Evolutionary conservation across 2,329 filamentous ascomycete species (phyloP).

Genomic region (Tolypocladium cylindrosporum): DNA sequence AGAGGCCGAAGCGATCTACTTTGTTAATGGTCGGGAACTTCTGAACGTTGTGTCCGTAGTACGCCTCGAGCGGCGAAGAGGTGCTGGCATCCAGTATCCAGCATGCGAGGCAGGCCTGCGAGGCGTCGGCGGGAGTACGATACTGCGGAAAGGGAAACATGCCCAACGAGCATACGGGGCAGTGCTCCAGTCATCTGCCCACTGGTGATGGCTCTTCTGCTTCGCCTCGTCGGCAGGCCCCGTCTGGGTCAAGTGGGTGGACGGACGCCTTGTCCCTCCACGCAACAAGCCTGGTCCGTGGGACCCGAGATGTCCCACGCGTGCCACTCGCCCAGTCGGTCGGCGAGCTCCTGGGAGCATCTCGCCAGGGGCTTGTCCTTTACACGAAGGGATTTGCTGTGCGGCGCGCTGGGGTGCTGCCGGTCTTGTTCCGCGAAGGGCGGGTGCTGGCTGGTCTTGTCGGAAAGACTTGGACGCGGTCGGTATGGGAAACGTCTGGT

Average conservation of each 20-base stretch:
- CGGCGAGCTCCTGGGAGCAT: too few species aligned
- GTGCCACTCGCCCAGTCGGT: too few species aligned
- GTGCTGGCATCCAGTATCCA: slow-evolving; percentile 7
- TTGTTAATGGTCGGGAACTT: slow-evolving; percentile 5
- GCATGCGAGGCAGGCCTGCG: slow-evolving; percentile 5
- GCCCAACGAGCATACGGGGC: slow-evolving; percentile 3
- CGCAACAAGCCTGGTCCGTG: slow-evolving; percentile 2
- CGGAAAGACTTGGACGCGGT: too few species aligned
- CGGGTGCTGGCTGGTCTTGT: too few species aligned
- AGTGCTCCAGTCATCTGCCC: slow-evolving; percentile 2
- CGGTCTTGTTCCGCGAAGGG: too few species aligned
- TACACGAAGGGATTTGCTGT: too few species aligned
- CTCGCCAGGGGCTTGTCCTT: too few species aligned
- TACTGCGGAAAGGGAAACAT: background rate
- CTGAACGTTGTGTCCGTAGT: slow-evolving; percentile 6
- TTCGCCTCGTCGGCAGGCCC: background rate
- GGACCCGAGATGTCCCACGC: background rate
- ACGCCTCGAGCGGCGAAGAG: slow-evolving; percentile 4
- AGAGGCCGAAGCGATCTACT: slow-evolving; percentile 6
- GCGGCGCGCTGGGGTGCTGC: too few species aligned
- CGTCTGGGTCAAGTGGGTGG: slow-evolving; percentile 6
- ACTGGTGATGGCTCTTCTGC: slow-evolving; percentile 1
- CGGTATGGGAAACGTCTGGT: too few species aligned
- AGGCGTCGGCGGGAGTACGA: background rate
- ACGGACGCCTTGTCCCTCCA: slow-evolving; percentile 7